Evolutionary conservation across 768 basidiomycete species (phyloP), one percentile per base, ranked within the genome.

Genomic region (Podaxis mareebaensis): DNA sequence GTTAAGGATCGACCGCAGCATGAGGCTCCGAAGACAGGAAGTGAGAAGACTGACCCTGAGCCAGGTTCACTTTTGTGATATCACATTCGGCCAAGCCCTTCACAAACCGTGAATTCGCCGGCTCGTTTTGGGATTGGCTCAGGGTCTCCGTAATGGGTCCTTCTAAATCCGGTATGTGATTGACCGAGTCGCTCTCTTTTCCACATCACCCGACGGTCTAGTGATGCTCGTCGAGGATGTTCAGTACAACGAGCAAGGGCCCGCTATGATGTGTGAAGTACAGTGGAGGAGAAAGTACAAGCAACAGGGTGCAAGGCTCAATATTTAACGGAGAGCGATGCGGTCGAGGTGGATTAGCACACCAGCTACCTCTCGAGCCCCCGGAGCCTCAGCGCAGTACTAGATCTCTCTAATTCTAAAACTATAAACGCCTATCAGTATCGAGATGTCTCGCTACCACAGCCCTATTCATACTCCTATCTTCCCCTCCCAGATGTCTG

Each of bases 391-490:
- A 20, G 36, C 53, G 4, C 17, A 36, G 48, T 24, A 22, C 49
- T 15, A 60, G 33, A 52, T 60, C 48, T 40, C 30, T 30, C 22
- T 10, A 30, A 54, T 39, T 51, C 42, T 22, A 61, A 42, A 61
- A 53, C 15, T 61, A 53, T 54, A 61, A 61, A 61, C 39, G 39
- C 17, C 17, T 60, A 46, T 62, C 52, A 49, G 2, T 38, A 53
- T 42, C 36, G 48, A 62, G n/a, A 62, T 62, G 61, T 62, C 61
- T 38, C 61, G 24, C 61, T 80, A 80, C 69, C 52, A 72, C 39
- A 83, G 80, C 49, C 79, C 81, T 57, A 76, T 83, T 46, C 83
- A 83, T 61, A 66, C 76, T 30, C 77, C 79, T 13, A 69, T 80
- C 26, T 68, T 52, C 64, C 66, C 61, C 61, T 68, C 42, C 46